A percentile compares a stretch with the other conserved stretches of the same genome.
These are phyloP conservation scores for Poa annua DNA, from an alignment of 176 grass and related monocot species.

Conservation along the genomic window DNA sequence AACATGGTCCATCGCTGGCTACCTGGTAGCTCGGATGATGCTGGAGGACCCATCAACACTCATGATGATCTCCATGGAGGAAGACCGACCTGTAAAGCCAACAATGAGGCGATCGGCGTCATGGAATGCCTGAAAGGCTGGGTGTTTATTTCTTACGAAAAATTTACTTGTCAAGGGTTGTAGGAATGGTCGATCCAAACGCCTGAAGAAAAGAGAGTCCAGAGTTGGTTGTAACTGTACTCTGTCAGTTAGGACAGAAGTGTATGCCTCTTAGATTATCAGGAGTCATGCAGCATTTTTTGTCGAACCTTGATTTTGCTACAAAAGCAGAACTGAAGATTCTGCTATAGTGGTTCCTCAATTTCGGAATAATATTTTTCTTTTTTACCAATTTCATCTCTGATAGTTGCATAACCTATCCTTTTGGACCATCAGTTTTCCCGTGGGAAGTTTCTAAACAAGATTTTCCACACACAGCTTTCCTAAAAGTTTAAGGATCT, in stretches of 20 bases:
- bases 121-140: slow-evolving; percentile 66
- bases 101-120: slow-evolving; percentile 69
- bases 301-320: background rate
- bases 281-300: slow-evolving; percentile 29
- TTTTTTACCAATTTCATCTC: background rate
- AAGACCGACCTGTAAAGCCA: slow-evolving; percentile 79
- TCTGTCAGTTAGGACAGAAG: slow-evolving; percentile 48
- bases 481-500: too few species aligned
- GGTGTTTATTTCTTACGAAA: background rate
- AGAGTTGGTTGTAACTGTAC: slow-evolving; percentile 28
- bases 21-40: slow-evolving; percentile 96
- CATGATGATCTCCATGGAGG: slow-evolving; percentile 89
- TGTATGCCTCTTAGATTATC: slow-evolving; percentile 37
- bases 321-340: slow-evolving; percentile 2
- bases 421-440: background rate
- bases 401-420: background rate
- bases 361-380: slow-evolving; percentile 34
- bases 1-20: slow-evolving; percentile 91
- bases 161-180: slow-evolving; percentile 1
- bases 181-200: background rate
- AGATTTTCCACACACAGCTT: background rate
- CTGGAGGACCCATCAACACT: slow-evolving; percentile 87
- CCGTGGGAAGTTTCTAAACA: background rate
- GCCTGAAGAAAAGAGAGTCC: background rate
- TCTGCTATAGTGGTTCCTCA: slow-evolving; percentile 23